Evolutionary conservation across 2,329 filamentous ascomycete species (phyloP).

Genomic region (Pseudohalonectria lignicola): DNA sequence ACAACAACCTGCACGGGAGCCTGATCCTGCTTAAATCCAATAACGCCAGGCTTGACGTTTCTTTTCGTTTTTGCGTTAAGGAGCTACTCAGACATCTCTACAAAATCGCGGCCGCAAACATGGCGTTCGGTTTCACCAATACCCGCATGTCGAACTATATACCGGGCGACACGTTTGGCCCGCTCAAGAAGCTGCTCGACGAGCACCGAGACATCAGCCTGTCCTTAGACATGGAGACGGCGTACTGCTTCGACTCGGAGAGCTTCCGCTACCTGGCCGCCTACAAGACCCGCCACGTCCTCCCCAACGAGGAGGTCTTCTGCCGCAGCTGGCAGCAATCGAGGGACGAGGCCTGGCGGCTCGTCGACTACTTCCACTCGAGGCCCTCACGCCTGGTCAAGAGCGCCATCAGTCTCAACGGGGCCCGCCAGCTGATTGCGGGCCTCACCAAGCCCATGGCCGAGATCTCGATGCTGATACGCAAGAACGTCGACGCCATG

Average conservation of each 20-base stretch:
- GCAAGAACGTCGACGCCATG: conserved; percentile 19
- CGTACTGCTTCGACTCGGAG: conserved; percentile 32
- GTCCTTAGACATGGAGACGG: conserved; percentile 15
- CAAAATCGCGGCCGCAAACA: conserved; percentile 23
- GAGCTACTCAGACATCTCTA: conserved; percentile 27
- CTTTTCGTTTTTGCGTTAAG: conserved; percentile 28
- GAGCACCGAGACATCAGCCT: conserved; percentile 18
- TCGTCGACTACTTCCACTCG: conserved; percentile 18
- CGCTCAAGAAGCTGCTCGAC: conserved; percentile 18
- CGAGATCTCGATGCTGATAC: conserved; percentile 19
- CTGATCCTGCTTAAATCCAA: too few species aligned
- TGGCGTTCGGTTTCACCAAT: conserved; percentile 31
- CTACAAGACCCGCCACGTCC: conserved; percentile 16
- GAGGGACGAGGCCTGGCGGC: conserved; percentile 15
- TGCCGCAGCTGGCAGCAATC: conserved; percentile 25
- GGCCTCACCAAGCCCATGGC: conserved; percentile 26
- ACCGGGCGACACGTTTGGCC: conserved; percentile 25
- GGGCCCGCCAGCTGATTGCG: conserved; percentile 21
- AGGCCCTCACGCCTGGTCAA: conserved; percentile 19
- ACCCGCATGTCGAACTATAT: conserved; percentile 27
- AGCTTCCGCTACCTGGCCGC: conserved; percentile 29
- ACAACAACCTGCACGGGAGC: too few species aligned
- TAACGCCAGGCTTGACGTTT: too few species aligned
- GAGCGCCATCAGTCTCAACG: conserved; percentile 26
- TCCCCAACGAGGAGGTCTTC: conserved; percentile 20